phyloP scores from a whole-genome alignment of 1,284 basidiomycete genomes.

The Serendipita sp. region DNA sequence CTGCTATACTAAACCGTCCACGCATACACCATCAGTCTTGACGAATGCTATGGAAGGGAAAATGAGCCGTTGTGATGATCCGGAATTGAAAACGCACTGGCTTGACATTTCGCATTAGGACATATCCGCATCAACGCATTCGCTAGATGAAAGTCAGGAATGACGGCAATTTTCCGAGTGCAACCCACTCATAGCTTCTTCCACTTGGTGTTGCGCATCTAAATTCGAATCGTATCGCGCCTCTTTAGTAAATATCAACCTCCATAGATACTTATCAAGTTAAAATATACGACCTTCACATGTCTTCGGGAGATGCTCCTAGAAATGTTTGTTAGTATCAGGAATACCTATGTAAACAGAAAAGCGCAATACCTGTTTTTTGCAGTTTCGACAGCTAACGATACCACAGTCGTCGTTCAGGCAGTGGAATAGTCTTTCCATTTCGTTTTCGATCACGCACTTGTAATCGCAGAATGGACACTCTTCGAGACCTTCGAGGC shows the following conservation, averaged over 20 bases:
- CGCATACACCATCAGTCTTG: constrained; percentile 49
- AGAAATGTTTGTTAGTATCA: background rate
- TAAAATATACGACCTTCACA: constrained; percentile 46
- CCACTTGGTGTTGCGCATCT: constrained; percentile 59
- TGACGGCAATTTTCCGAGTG: background rate
- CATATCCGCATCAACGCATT: constrained; percentile 65
- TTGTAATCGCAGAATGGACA: constrained; percentile 81
- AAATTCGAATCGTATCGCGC: constrained; percentile 55
- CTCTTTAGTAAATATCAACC: constrained; percentile 28
- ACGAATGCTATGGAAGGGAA: constrained; percentile 41
- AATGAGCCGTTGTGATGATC: constrained; percentile 9
- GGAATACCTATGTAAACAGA: constrained; percentile 17
- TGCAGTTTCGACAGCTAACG: constrained; percentile 65
- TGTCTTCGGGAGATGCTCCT: constrained; percentile 79
- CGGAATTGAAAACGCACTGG: constrained; percentile 31
- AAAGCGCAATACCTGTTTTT: constrained; percentile 36
- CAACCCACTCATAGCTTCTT: constrained; percentile 75
- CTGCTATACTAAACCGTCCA: constrained; percentile 17
- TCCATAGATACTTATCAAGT: constrained; percentile 7
- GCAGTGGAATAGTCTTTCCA: constrained; percentile 67
- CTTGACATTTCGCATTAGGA: constrained; percentile 47
- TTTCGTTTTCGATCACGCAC: constrained; percentile 60
- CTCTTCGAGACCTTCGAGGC: constrained; percentile 59
- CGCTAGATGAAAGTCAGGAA: constrained; percentile 28
- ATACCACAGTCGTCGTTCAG: constrained; percentile 56